Percentiles rank a stretch among this genome's conserved stretches.
These are phyloP conservation scores for Hypoxylon sp. DNA, from an alignment of 2,329 filamentous ascomycete genomes.

Conservation along the genomic window DNA sequence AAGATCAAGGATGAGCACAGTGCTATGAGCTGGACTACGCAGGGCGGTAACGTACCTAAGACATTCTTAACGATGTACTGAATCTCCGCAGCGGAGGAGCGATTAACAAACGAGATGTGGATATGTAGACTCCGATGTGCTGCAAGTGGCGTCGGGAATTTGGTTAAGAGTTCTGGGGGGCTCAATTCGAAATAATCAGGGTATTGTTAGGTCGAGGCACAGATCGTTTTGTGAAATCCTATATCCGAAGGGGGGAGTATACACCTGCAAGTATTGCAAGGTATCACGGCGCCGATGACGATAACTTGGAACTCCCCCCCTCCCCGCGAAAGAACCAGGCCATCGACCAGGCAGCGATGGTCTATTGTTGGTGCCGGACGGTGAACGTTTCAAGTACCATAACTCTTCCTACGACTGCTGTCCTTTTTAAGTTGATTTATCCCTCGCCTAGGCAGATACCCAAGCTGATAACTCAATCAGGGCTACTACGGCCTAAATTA, in stretches of 20 bases:
- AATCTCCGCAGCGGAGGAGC: no score
- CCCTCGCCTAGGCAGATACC: background rate
- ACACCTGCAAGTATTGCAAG: no score
- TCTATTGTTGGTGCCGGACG: no score
- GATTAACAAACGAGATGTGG: no score
- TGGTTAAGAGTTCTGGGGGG: background rate
- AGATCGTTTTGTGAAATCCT: background rate
- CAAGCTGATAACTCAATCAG: background rate
- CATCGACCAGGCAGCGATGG: no score
- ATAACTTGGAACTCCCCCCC: no score
- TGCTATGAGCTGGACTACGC: conserved; percentile 31
- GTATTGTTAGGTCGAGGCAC: conserved; percentile 9
- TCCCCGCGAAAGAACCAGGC: no score
- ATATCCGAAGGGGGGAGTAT: no score
- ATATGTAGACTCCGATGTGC: no score
- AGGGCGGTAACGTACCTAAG: no score
- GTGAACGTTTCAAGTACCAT: background rate
- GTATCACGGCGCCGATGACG: no score
- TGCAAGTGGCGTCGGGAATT: conserved; percentile 17
- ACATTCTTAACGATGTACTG: no score
- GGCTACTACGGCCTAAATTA: background rate
- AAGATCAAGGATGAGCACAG: conserved; percentile 16
- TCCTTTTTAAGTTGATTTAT: conserved; percentile 6
- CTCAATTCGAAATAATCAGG: conserved; percentile 2
- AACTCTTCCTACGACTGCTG: conserved; percentile 6